phyloP scores from a whole-genome alignment of 2,329 filamentous ascomycete genomes.

The Xylaria sp. region DNA sequence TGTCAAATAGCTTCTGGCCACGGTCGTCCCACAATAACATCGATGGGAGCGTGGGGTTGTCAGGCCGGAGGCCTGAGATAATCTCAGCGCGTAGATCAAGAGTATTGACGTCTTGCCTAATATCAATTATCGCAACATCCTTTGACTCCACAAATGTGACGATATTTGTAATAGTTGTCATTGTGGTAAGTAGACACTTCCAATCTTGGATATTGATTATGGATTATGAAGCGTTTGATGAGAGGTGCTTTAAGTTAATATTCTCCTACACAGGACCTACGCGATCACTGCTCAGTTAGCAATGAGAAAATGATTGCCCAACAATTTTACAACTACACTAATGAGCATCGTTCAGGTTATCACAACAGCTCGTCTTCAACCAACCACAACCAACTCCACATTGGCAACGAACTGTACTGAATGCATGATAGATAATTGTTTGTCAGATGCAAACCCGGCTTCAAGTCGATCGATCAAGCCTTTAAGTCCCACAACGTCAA shows the following conservation, averaged over 20 bases:
- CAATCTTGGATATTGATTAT: not conserved
- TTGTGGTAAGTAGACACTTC: not conserved
- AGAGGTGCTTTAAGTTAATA: not conserved
- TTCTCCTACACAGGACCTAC: not conserved
- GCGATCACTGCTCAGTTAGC: not conserved
- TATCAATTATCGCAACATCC: not conserved
- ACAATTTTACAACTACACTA: too few relatives aligned
- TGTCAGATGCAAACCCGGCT: not conserved
- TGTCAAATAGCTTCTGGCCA: constrained; percentile 13
- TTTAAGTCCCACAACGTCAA: not conserved
- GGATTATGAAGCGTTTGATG: not conserved
- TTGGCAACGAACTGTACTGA: not conserved
- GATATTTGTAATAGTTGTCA: not conserved
- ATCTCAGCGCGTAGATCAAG: constrained; percentile 19
- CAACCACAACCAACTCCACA: not conserved
- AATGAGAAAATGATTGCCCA: not conserved
- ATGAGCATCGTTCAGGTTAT: too few relatives aligned
- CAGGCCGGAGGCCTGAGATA: not conserved
- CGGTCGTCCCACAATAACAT: constrained; percentile 29
- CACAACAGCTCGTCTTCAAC: not conserved
- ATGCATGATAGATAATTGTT: not conserved
- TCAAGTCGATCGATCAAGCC: too few relatives aligned
- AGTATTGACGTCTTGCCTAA: not conserved
- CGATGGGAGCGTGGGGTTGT: constrained; percentile 11
- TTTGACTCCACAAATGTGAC: not conserved